Evolutionary conservation across 2,329 filamentous ascomycete species (phyloP).

Genomic region (Hypomyces rosellus): DNA sequence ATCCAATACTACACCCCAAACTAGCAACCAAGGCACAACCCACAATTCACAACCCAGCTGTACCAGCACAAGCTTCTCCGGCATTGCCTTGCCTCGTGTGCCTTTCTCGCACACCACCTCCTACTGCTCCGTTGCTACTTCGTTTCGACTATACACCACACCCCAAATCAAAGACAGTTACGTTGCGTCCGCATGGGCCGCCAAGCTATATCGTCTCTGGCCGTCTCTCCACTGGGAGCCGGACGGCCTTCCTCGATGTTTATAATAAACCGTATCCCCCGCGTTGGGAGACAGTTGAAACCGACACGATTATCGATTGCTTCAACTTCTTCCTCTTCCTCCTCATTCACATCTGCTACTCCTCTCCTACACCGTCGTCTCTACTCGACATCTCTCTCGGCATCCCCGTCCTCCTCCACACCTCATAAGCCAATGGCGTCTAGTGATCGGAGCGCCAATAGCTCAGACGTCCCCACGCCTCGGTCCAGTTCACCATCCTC

Average conservation of each 20-base stretch:
- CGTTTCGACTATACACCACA: not conserved
- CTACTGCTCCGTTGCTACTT: no score
- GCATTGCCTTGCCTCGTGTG: no score
- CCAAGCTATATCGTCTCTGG: slow-evolving; percentile 13
- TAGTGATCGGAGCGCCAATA: slow-evolving; percentile 32
- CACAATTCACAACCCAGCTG: no score
- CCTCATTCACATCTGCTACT: slow-evolving; percentile 6
- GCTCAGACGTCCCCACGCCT: slow-evolving; percentile 48
- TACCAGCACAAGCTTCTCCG: no score
- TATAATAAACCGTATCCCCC: slow-evolving; percentile 14
- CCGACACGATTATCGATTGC: not conserved
- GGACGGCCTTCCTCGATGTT: slow-evolving; percentile 13
- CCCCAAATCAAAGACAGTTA: no score
- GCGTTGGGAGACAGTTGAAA: slow-evolving; percentile 2
- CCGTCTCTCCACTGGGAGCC: slow-evolving; percentile 12
- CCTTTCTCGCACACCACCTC: no score
- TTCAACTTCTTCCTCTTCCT: slow-evolving; percentile 4
- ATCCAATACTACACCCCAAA: no score
- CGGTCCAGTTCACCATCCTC: slow-evolving; percentile 47
- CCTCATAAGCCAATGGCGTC: slow-evolving; percentile 9
- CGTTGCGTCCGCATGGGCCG: slow-evolving; percentile 14
- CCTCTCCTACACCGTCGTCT: slow-evolving; percentile 18
- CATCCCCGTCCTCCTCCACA: slow-evolving; percentile 15
- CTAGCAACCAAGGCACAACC: no score
- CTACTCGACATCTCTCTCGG: slow-evolving; percentile 16